Percentiles rank a stretch among this genome's conserved stretches.
phyloP scores from a whole-genome alignment of 805 yeast species.

The Maudiozyma serrabonitensis region DNA sequence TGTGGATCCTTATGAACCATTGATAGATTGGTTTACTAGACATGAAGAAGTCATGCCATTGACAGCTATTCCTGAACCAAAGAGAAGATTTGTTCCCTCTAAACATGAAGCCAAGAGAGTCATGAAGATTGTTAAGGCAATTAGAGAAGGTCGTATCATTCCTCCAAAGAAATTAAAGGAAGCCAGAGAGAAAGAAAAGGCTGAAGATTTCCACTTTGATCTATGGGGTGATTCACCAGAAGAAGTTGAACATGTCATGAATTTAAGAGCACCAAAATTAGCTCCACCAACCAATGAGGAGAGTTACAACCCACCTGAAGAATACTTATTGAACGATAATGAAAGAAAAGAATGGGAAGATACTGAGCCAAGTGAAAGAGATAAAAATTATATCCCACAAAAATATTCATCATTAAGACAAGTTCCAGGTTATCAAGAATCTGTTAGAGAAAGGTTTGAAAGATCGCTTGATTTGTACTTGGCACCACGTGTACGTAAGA shows the following conservation, averaged over 20 bases:
- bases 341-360: slow-evolving; percentile 66
- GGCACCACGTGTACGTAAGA: slow-evolving; percentile 91
- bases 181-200: slow-evolving; percentile 40
- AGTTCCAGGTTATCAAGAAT: slow-evolving; percentile 86
- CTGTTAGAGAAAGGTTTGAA: slow-evolving; percentile 85
- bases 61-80: slow-evolving; percentile 92
- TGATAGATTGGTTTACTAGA: slow-evolving; percentile 90
- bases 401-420: slow-evolving; percentile 74
- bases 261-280: slow-evolving; percentile 85
- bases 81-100: slow-evolving; percentile 92
- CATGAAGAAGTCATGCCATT: slow-evolving; percentile 82
- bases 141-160: slow-evolving; percentile 88
- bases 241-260: slow-evolving; percentile 69
- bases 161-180: slow-evolving; percentile 55
- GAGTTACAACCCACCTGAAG: slow-evolving; percentile 95
- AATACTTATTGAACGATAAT: slow-evolving; percentile 72
- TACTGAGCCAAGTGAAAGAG: slow-evolving; percentile 67
- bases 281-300: slow-evolving; percentile 96
- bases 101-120: slow-evolving; percentile 93
- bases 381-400: slow-evolving; percentile 69
- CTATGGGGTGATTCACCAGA: slow-evolving; percentile 75
- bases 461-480: slow-evolving; percentile 86
- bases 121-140: slow-evolving; percentile 93
- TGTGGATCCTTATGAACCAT: slow-evolving; percentile 84
- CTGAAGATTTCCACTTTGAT: slow-evolving; percentile 54